Evolutionary conservation across 1,284 basidiomycete species (phyloP), one percentile per base, ranked within the genome.

Genomic region (Cerioporus squamosus): DNA sequence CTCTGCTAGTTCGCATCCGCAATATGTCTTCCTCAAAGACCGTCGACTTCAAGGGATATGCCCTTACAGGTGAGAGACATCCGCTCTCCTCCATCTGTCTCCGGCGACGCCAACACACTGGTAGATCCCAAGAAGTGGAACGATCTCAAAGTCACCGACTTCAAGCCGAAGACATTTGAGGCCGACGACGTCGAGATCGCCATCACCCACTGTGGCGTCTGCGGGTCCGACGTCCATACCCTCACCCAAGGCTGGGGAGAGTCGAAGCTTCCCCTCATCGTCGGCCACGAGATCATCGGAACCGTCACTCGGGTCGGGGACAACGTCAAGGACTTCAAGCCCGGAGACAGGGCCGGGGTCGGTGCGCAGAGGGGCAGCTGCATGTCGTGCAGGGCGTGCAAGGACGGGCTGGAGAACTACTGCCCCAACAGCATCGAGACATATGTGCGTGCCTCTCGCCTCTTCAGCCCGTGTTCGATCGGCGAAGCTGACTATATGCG

Each of bases 271-370:
- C 79, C 80, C 31, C 65, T 81, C 36, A 77, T 81, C 51, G 71
- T 75, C 42, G 79, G 80, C 36, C 87, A 89, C 70, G 87, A 88
- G 71, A 87, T 88, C 62, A 75, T 84, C 55, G 86, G 87, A n/a
- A 76, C 74, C 12, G 85, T 83, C 44, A 77, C 78, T 24, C 76
- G 78, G 17, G 80, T 86, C 58, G 83, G 84, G 9, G 70, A 79
- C 26, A 79, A 83, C 53, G 85, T 87, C 52, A 78, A 74, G 36
- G 79, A 76, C 54, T 79, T 87, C 75, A 85, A 85, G 67, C 77
- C 84, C 43, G 86, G 86, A 50, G 83, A 88, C 68, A 76, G 84
- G 17, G 87, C 82, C 57, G 87, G 87, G 55, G 85, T 89, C 15
- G 87, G 87, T 24, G 85, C 86, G 2, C 81, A 84, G 69, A 78